Base-by-base conservation (phyloP, 2,329 filamentous ascomycete genomes). In the Fusarium praegraminearum region DNA sequence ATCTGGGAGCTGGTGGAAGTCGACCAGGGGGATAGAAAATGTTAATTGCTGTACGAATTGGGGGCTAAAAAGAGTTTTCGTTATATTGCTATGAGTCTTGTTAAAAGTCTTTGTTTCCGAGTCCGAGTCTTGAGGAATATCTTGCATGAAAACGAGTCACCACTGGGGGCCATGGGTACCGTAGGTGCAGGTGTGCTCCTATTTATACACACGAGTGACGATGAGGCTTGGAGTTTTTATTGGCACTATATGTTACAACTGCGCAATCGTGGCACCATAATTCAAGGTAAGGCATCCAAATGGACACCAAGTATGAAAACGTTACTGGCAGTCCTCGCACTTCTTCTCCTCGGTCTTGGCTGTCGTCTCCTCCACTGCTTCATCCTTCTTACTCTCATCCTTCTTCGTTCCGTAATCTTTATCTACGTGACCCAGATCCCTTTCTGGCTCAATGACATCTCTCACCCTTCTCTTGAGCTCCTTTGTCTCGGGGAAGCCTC, bases 401-500 rank as follows among this genome's bases (percentile, higher is more conserved):
- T 61, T 47, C 49, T 59, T 57, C 40, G 57, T 63, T 24, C 56
- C 62, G 49, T 84, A 76, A 54, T 85, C 79, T 57, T 88, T 83
- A 78, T 94, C 92, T 26, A 93, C 90, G 80, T 98, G 95, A 0
- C 95, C 95, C 55, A 98, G 82, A 76, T 95, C 87, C 66, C 91
- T 86, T 1, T 83, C 84, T 0, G 94, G 95, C 75, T 96, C 90
- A 72, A 98, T 90, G 53, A 93, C 85, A 81, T 98, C 93, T 61
- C 95, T 85, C 7, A 98, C 89, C 18, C 90, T 86, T 63, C 93
- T 89, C 82, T 98, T 98, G 44, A 98, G 85, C 72, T 95, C 90
- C 80, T 98, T 97, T 3, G 93, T 94, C 82, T 98, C 94, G 65
- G 95, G 96, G 80, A 99, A 99, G 0, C 96, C 94, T 32, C 93